These are phyloP conservation scores for Boletus sp. DNA, from an alignment of 768 basidiomycete species.

Conservation along the genomic window DNA sequence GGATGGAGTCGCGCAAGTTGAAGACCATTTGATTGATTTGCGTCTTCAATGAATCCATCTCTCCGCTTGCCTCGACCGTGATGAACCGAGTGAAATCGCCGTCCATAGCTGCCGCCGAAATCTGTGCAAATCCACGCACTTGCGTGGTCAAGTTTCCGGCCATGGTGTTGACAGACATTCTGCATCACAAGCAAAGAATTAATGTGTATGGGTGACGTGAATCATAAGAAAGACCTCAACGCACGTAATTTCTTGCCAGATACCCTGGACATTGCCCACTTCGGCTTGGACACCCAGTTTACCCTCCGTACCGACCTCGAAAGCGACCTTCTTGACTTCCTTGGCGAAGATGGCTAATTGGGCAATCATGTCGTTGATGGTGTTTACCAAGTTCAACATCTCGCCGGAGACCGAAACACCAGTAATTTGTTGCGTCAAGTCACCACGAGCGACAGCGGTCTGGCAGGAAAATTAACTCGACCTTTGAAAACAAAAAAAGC, in stretches of 20 bases:
- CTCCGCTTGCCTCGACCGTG: constrained; percentile 96
- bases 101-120: constrained; percentile 97
- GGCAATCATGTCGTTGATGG: constrained; percentile 89
- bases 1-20: constrained; percentile 92
- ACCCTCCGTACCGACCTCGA: constrained; percentile 98
- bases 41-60: constrained; percentile 99
- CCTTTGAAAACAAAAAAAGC: neutral
- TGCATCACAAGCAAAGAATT: constrained; percentile 27
- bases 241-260: constrained; percentile 98
- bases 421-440: constrained; percentile 89
- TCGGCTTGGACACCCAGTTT: constrained; percentile 97
- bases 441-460: constrained; percentile 92
- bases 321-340: constrained; percentile 91
- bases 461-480: constrained; percentile 24
- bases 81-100: constrained; percentile 99
- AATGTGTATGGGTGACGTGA: neutral
- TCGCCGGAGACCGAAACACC: constrained; percentile 94
- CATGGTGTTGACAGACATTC: constrained; percentile 97
- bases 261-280: constrained; percentile 94
- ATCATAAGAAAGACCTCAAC: constrained; percentile 28
- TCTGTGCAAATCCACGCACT: constrained; percentile 98
- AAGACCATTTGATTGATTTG: constrained; percentile 99
- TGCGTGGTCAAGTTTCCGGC: constrained; percentile 94
- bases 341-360: constrained; percentile 66
- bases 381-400: constrained; percentile 93